Base-by-base conservation (phyloP, 768 basidiomycete species). In the Pholiota molesta region DNA sequence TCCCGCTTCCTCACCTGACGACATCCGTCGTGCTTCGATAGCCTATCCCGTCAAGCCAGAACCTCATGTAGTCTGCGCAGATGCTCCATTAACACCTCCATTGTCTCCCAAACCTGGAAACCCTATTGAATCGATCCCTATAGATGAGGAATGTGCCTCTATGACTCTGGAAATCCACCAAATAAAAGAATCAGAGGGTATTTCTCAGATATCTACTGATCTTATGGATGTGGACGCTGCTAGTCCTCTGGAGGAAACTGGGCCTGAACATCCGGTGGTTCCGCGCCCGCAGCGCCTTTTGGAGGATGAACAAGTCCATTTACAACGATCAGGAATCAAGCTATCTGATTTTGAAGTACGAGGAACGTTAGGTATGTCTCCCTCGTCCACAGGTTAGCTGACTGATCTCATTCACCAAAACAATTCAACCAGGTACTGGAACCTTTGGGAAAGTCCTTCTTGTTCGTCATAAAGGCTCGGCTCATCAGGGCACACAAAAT, bases 381-480 rank as follows among this genome's bases (percentile, higher is more conserved):
- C 52, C 35, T 37, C 11, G 14, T 42, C 40, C 29, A 55, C 53
- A 61, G 23, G 31, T 62, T 33, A 52, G 19, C 59, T 62, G 51
- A 21, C 45, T 42, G 55, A 35, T 40, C 31, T 2, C 14, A 57
- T 57, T 39, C 51, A 63, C 53, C 23, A 62, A 45, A 49, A 37
- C 28, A 45, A 11, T 54, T 28, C 57, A 31, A 28, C 44, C 62
- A 94, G 97, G 97, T 28, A 97, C 97, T 0, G 97, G 97, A 2
- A 99, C 97, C 0, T 99, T 99, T 76, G 97, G 88, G 52, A 87
- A 92, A 60, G 97, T 99, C 16, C 80, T 98, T 40, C 84, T 99
- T 2, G 96, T 97, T 40, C 89, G 93, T 59, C 86, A 93, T 65
- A 81, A 86, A 31, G 77, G 78, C 51, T 78, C 83, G 1, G 72